Percentiles rank a stretch among this genome's conserved stretches.
Conservation (phyloP, 176 grass and related monocot genomes). For the Bolboschoenus planiculmis region DNA sequence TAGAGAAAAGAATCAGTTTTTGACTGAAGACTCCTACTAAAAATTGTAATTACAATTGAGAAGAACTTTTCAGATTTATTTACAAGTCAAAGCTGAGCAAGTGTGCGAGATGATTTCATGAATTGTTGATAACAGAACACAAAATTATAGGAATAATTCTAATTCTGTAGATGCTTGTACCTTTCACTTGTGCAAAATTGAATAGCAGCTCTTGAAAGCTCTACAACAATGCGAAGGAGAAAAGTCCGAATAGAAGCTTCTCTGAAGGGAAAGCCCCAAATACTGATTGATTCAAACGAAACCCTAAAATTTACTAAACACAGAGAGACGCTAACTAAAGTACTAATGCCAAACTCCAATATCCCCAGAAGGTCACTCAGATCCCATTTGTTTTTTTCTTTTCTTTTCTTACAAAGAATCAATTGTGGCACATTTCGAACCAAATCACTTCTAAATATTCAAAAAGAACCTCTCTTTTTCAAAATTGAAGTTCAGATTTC, state of each 20-base stretch:
- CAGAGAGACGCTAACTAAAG: background rate
- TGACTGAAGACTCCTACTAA: background rate
- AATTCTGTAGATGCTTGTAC: background rate
- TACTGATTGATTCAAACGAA: background rate
- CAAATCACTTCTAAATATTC: background rate
- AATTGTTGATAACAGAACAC: background rate
- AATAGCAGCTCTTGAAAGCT: conserved; percentile 10
- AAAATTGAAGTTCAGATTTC: conserved; percentile 10
- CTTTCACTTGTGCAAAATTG: background rate
- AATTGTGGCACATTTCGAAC: conserved; percentile 2
- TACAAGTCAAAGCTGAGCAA: background rate
- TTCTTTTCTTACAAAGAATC: background rate
- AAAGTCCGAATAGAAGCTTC: background rate
- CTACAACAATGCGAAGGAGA: background rate
- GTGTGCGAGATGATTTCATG: background rate
- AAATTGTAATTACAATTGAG: background rate
- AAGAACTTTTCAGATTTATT: conserved; percentile 12
- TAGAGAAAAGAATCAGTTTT: background rate
- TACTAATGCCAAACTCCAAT: background rate
- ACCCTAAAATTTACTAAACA: background rate
- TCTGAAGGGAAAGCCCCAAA: background rate
- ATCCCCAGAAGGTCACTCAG: background rate
- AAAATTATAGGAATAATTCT: conserved; percentile 13
- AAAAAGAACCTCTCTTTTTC: background rate
- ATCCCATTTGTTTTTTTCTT: background rate